A percentile compares a stretch with the other conserved stretches of the same genome.
Conservation (phyloP, 2,329 filamentous ascomycete species). For the Nothophoma quercina region DNA sequence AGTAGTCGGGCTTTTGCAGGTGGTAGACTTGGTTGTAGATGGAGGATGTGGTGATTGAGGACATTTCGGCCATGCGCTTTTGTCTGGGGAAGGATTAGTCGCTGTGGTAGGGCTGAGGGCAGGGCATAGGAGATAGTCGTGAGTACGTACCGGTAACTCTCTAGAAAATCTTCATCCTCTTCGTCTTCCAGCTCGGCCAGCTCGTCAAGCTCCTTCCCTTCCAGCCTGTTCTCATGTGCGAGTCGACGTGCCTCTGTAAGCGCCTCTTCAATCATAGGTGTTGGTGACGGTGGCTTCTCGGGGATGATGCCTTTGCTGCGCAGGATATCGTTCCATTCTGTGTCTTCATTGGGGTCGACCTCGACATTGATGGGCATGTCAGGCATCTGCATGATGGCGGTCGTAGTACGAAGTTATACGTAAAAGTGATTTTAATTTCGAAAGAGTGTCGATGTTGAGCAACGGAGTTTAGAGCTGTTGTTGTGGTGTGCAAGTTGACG, state of each 20-base stretch:
- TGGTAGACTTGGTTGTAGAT: slow-evolving; percentile 92
- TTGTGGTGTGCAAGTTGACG: slow-evolving; percentile 15
- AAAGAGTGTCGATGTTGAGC: background rate
- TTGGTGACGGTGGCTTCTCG: slow-evolving; percentile 96
- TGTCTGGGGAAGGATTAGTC: slow-evolving; percentile 56
- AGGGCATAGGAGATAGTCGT: background rate
- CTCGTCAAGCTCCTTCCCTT: slow-evolving; percentile 94
- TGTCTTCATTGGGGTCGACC: slow-evolving; percentile 95
- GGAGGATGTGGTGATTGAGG: slow-evolving; percentile 75
- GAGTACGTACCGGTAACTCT: slow-evolving; percentile 73
- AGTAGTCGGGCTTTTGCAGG: slow-evolving; percentile 92
- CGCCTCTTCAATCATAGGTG: slow-evolving; percentile 94
- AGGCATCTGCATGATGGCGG: slow-evolving; percentile 49
- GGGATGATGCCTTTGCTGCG: slow-evolving; percentile 96
- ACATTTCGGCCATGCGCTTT: slow-evolving; percentile 85
- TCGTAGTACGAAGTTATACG: background rate
- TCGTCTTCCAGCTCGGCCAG: slow-evolving; percentile 92
- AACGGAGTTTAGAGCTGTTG: background rate
- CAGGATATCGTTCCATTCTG: slow-evolving; percentile 99
- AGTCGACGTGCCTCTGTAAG: slow-evolving; percentile 81
- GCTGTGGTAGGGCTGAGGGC: background rate
- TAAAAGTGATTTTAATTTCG: slow-evolving; percentile 41
- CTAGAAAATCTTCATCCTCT: slow-evolving; percentile 91
- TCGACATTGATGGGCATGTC: slow-evolving; percentile 76
- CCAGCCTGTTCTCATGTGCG: slow-evolving; percentile 89